Percentiles rank a stretch among this genome's conserved stretches.
These are phyloP conservation scores for Quercus lobata DNA, from an alignment of 331 rosid species.

Conservation along the genomic window DNA sequence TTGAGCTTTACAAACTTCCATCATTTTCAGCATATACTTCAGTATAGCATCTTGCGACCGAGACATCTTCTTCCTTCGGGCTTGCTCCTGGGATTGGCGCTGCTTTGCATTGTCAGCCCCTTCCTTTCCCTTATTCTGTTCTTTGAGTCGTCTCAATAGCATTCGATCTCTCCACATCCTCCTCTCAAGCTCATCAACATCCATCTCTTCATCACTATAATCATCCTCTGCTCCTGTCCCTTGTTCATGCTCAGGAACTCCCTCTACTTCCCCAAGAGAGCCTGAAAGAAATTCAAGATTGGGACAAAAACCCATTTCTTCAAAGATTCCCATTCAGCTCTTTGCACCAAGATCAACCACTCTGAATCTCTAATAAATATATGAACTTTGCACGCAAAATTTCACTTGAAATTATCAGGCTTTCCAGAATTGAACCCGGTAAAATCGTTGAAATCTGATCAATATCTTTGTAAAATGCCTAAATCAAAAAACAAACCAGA, in stretches of 20 bases:
- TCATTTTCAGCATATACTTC: constrained; percentile 49
- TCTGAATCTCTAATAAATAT: neutral
- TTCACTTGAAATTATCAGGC: neutral
- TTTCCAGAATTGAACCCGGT: neutral
- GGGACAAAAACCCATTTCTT: constrained; percentile 22
- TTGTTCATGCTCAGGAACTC: constrained; percentile 13
- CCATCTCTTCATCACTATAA: constrained; percentile 29
- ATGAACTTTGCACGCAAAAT: neutral
- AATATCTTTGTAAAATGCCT: neutral
- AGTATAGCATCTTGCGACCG: constrained; percentile 44
- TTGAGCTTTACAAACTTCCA: constrained; percentile 52
- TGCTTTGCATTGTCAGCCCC: constrained; percentile 20
- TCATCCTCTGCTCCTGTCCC: constrained; percentile 15
- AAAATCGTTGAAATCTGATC: neutral
- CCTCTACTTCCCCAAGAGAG: constrained; percentile 11
- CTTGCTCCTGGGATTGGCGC: constrained; percentile 47
- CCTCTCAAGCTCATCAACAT: constrained; percentile 38
- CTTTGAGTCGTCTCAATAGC: constrained; percentile 31
- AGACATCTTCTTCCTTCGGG: constrained; percentile 54
- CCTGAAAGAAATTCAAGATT: constrained; percentile 21
- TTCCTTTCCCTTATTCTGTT: constrained; percentile 20
- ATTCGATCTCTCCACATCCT: constrained; percentile 48
- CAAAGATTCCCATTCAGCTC: constrained; percentile 23
- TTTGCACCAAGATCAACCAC: neutral
- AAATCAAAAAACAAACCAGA: neutral